A percentile compares a stretch with the other conserved stretches of the same genome.
Conservation (phyloP, 208 protist species). For the Angomonas ambiguus region DNA sequence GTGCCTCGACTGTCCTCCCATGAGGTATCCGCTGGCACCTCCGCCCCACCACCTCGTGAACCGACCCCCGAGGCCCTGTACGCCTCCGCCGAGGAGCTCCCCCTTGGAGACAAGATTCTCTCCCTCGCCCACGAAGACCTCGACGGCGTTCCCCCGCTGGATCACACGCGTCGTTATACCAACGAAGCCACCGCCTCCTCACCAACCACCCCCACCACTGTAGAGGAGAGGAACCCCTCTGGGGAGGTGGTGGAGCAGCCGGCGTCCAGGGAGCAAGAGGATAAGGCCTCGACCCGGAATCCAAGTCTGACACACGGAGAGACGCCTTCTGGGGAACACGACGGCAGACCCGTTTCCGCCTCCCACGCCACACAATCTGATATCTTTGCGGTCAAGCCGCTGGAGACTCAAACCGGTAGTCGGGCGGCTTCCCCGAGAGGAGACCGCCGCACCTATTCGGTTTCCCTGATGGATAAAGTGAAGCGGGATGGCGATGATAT, state of each 20-base stretch:
- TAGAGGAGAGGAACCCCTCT: neutral
- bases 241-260: neutral
- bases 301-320: too few species aligned
- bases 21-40: too few species aligned
- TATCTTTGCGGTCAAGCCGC: slow-evolving; percentile 13
- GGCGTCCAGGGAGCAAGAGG: neutral
- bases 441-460: neutral
- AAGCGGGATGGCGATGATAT: slow-evolving; percentile 68
- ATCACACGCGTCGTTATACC: neutral
- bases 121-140: slow-evolving; percentile 57
- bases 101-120: slow-evolving; percentile 62
- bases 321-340: too few species aligned
- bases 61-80: neutral
- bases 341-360: neutral
- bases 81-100: slow-evolving; percentile 10
- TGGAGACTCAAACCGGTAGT: neutral
- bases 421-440: neutral
- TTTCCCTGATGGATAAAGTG: slow-evolving; percentile 50
- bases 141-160: slow-evolving; percentile 1
- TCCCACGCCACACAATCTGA: neutral
- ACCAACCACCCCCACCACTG: neutral
- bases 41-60: neutral
- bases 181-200: neutral
- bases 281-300: neutral
- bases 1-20: neutral